Base-by-base conservation (phyloP, 2,329 filamentous ascomycete species). In the Exophiala phaeomuriformis region DNA sequence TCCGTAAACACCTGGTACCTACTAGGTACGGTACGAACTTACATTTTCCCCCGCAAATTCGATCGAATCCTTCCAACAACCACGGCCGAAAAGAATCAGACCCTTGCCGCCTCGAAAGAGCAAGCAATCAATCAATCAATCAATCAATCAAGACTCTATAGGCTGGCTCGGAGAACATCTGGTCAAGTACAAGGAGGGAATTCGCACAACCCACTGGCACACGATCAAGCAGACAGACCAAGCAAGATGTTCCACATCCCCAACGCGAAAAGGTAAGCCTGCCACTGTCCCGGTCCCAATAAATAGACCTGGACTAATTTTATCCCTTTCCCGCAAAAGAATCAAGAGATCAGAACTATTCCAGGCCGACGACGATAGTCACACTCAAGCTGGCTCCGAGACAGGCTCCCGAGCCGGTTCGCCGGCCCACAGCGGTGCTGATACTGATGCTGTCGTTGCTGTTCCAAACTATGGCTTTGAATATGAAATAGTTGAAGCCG, bases 381-480 rank as follows among this genome's bases (percentile, higher is more conserved):
- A 39, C 3, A 36, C 30, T 30, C 35, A 31, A 9, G n/a, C 39
- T 7, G 51, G 47, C 31, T 52, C 46, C 7, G 47, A 49, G 42
- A 52, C 36, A 12, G 19, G 39, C 7, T 41, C 39, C 2, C 2
- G 36, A 41, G 3, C 56, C 27, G 2, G 28, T 5, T 53, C 53
- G 9, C 32, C 52, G 49, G 28, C n/a, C 8, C 8, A 37, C 27
- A 10, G 27, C 30, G 12, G 0, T 33, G 12, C 41, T 1, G 47
- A 9, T 5, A 33, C 37, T 30, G 12, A 53, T 40, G n/a, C n/a
- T 39, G 7, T 49, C 5, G 31, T 32, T 7, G 3, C 47, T 10
- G 41, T 41, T 4, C 39, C 39, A 12, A 28, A 52, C 10, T 62
- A 62, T 41, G 58, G 60, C 28, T 62, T 62, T 49, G 52, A 61